phyloP scores from a whole-genome alignment of 2,329 filamentous ascomycete genomes.

The Penicillium sp. region DNA sequence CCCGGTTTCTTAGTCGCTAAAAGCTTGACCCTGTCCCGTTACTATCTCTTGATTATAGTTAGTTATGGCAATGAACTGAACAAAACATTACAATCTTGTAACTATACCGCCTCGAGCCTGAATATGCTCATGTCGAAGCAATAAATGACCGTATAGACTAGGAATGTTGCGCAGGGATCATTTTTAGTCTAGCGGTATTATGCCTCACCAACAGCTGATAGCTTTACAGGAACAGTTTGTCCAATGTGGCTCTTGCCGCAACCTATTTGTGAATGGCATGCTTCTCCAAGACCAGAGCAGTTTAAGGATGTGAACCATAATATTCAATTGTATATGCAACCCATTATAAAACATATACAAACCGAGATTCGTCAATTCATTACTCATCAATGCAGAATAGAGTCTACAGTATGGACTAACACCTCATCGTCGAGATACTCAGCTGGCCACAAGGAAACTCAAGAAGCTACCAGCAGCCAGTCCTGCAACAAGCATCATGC shows the following conservation, averaged over 20 bases:
- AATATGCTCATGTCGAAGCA: neutral
- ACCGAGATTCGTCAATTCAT: neutral
- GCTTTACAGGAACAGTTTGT: slow-evolving; percentile 16
- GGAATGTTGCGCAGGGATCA: too few relatives aligned
- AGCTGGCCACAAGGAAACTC: slow-evolving; percentile 71
- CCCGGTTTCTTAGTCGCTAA: neutral
- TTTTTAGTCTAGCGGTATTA: too few relatives aligned
- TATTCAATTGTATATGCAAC: neutral
- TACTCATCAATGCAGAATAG: neutral
- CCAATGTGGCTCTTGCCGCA: neutral
- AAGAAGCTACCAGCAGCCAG: slow-evolving; percentile 82
- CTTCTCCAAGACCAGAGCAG: neutral
- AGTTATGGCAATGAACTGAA: neutral
- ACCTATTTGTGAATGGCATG: neutral
- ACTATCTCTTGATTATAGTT: too few relatives aligned
- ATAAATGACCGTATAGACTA: too few relatives aligned
- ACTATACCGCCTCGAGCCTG: neutral
- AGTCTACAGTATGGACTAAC: neutral
- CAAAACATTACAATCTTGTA: neutral
- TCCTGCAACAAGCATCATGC: slow-evolving; percentile 81
- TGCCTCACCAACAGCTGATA: slow-evolving; percentile 22
- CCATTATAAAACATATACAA: neutral
- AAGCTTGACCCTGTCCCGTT: neutral
- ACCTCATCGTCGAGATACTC: slow-evolving; percentile 3
- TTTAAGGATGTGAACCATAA: neutral